phyloP scores from a whole-genome alignment of 495 filamentous ascomycete genomes.

The Podospora pseudoanserina region DNA sequence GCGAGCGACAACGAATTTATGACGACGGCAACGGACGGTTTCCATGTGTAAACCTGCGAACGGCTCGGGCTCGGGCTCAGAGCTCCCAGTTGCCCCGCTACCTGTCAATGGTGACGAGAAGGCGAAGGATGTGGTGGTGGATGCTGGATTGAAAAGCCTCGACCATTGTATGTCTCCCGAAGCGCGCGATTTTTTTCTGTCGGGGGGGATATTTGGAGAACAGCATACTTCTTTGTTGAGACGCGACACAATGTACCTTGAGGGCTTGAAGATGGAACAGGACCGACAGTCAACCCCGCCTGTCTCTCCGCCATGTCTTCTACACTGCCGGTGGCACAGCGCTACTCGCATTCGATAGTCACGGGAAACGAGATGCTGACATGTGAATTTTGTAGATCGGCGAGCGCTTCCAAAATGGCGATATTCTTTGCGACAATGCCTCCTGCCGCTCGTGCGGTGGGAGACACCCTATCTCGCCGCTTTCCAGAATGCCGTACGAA shows the following conservation, averaged over 20 bases:
- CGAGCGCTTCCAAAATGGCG: slow-evolving; percentile 83
- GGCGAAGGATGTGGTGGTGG: slow-evolving; percentile 44
- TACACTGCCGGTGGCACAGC: not conserved
- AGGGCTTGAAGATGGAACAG: not conserved
- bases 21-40: slow-evolving; percentile 9
- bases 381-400: slow-evolving; percentile 56
- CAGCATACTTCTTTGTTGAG: not conserved
- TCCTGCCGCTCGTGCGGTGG: slow-evolving; percentile 86
- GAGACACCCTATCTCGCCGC: slow-evolving; percentile 92
- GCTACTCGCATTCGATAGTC: slow-evolving; percentile 1
- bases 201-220: not conserved
- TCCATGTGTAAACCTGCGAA: slow-evolving; percentile 27
- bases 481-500: slow-evolving; percentile 72
- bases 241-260: slow-evolving; percentile 2
- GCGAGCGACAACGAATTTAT: slow-evolving; percentile 9
- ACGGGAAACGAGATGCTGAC: slow-evolving; percentile 11
- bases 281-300: not conserved
- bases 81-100: slow-evolving; percentile 22
- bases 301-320: not conserved
- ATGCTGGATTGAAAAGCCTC: slow-evolving; percentile 69
- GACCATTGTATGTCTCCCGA: slow-evolving; percentile 64
- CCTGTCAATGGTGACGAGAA: slow-evolving; percentile 18
- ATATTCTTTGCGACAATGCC: slow-evolving; percentile 71
- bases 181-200: not conserved
- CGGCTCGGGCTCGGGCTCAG: slow-evolving; percentile 33